Conservation (phyloP, 345 rosid genomes). For the Camelina sativa region DNA sequence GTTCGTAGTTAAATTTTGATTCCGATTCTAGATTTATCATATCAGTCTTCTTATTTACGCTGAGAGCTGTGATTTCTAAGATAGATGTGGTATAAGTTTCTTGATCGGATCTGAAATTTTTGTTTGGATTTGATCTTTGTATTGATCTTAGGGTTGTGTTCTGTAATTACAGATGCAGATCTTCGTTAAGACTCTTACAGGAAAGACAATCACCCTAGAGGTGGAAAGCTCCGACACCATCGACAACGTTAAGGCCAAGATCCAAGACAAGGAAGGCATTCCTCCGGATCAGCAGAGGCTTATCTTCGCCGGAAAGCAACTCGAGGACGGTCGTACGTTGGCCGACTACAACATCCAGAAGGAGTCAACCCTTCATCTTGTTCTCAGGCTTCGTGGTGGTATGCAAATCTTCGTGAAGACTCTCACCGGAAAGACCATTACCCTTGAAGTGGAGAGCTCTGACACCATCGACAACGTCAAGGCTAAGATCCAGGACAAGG, state of each 20-base stretch:
- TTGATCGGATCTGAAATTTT: neutral
- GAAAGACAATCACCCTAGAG: slow-evolving; percentile 50
- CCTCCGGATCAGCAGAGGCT: slow-evolving; percentile 50
- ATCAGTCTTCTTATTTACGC: neutral
- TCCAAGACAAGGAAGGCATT: slow-evolving; percentile 50
- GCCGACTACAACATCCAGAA: slow-evolving; percentile 52
- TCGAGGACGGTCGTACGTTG: slow-evolving; percentile 37
- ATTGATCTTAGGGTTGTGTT: neutral
- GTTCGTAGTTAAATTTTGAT: neutral
- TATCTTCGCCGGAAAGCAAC: slow-evolving; percentile 46
- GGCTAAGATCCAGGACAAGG: slow-evolving; percentile 51
- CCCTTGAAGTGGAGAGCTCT: slow-evolving; percentile 46
- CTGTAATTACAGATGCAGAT: slow-evolving; percentile 44
- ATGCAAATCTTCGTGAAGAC: slow-evolving; percentile 57
- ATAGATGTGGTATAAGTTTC: neutral
- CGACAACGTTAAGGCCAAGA: slow-evolving; percentile 50
- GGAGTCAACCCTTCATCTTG: slow-evolving; percentile 43
- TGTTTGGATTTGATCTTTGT: neutral
- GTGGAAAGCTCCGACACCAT: slow-evolving; percentile 52
- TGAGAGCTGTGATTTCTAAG: neutral
- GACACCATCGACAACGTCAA: slow-evolving; percentile 51
- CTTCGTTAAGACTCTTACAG: slow-evolving; percentile 45
- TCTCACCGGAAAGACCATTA: slow-evolving; percentile 50
- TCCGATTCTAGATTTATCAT: neutral
- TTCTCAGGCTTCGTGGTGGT: slow-evolving; percentile 47